These are phyloP conservation scores for Gymnopilus junonius DNA, from an alignment of 768 basidiomycete genomes.

Conservation along the genomic window DNA sequence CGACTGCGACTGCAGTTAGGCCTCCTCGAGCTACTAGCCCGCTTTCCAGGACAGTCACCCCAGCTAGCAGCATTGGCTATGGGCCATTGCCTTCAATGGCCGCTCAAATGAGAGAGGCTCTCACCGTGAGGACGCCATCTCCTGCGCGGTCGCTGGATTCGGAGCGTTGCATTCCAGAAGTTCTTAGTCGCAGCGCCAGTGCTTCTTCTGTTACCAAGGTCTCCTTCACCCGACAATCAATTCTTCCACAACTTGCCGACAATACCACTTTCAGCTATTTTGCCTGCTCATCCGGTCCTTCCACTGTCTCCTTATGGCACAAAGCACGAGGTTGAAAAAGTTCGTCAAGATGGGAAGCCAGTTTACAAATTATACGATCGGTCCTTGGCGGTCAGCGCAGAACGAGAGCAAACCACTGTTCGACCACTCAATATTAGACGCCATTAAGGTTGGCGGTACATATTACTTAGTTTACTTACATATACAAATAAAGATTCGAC, in stretches of 20 bases:
- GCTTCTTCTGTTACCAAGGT: conserved; percentile 29
- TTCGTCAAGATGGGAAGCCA: conserved; percentile 9
- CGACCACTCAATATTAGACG: background rate
- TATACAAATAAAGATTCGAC: background rate
- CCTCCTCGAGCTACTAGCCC: conserved; percentile 14
- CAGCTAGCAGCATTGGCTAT: background rate
- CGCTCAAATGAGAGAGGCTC: conserved; percentile 7
- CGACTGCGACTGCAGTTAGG: background rate
- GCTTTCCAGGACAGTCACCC: background rate
- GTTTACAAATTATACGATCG: background rate
- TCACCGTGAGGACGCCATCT: conserved; percentile 11
- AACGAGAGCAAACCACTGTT: conserved; percentile 1
- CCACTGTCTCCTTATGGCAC: conserved; percentile 10
- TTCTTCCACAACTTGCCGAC: conserved; percentile 25
- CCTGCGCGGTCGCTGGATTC: background rate
- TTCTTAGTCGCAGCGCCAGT: conserved; percentile 10
- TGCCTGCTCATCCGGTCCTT: conserved; percentile 28
- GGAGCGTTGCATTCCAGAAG: background rate
- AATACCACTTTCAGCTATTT: conserved; percentile 26
- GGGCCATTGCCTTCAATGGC: background rate
- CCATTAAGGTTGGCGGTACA: background rate
- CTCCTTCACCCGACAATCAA: conserved; percentile 24
- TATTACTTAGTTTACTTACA: background rate
- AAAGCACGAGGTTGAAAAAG: background rate
- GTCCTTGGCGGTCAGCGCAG: background rate